Evolutionary conservation across 192 early-diverging fungal species (phyloP).

Genomic region (Jimgerdemannia lactiflua): DNA sequence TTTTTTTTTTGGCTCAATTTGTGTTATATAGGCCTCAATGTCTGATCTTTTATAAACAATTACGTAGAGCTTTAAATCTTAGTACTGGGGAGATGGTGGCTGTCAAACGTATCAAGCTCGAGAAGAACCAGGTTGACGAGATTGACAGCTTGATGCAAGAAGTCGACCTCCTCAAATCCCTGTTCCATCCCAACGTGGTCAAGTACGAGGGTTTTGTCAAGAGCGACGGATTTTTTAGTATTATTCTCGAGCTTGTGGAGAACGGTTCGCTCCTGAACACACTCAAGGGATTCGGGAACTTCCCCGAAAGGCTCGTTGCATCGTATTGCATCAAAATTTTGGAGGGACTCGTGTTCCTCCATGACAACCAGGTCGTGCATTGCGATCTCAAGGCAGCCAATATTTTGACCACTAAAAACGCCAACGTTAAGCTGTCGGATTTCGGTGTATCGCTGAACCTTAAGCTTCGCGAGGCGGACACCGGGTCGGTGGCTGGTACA

Average conservation of each 20-base stretch:
- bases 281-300: constrained; percentile 83
- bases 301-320: constrained; percentile 87
- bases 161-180: constrained; percentile 81
- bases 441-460: constrained; percentile 95
- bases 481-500: constrained; percentile 72
- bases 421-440: constrained; percentile 92
- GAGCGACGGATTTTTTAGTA: constrained; percentile 67
- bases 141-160: constrained; percentile 84
- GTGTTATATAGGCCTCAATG: neutral
- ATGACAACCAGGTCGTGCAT: constrained; percentile 85
- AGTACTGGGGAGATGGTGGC: constrained; percentile 82
- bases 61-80: constrained; percentile 66
- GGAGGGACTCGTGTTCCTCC: constrained; percentile 87
- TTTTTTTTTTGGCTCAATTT: neutral
- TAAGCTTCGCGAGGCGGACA: constrained; percentile 65
- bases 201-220: constrained; percentile 82
- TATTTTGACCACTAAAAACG: constrained; percentile 94
- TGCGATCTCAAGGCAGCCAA: constrained; percentile 97
- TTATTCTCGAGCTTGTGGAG: constrained; percentile 89
- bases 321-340: constrained; percentile 88
- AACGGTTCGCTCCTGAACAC: constrained; percentile 90
- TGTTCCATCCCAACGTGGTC: constrained; percentile 82
- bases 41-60: neutral
- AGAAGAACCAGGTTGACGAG: constrained; percentile 59
- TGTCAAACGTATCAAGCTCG: constrained; percentile 81